Conservation (phyloP, 305 asterid species). For the Petunia hybrid region DNA sequence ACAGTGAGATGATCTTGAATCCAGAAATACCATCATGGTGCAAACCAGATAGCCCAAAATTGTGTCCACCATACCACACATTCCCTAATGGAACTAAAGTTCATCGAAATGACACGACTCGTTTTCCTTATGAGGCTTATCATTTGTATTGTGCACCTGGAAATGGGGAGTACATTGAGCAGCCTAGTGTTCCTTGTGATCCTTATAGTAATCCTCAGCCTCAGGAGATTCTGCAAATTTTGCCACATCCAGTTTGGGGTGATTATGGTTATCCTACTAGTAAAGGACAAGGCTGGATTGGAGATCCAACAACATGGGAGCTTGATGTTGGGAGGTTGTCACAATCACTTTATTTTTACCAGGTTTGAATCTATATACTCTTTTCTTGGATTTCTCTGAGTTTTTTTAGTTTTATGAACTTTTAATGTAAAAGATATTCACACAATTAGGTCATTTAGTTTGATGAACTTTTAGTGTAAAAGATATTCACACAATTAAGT, state of each 20-base stretch:
- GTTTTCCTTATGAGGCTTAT: conserved; percentile 72
- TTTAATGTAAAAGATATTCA: background rate
- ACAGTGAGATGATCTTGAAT: conserved; percentile 77
- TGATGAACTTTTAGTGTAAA: background rate
- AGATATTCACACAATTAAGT: background rate
- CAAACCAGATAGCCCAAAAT: conserved; percentile 40
- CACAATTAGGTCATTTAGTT: background rate
- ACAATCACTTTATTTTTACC: conserved; percentile 66
- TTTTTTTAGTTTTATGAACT: background rate
- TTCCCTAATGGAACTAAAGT: conserved; percentile 61
- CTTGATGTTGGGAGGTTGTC: conserved; percentile 74
- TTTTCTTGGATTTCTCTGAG: background rate
- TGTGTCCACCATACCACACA: conserved; percentile 76
- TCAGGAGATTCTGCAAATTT: conserved; percentile 74
- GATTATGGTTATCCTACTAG: conserved; percentile 68
- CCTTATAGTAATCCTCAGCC: conserved; percentile 86
- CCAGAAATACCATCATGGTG: conserved; percentile 73
- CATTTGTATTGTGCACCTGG: conserved; percentile 77
- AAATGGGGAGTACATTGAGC: conserved; percentile 53
- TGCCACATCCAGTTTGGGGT: conserved; percentile 81
- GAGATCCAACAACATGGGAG: conserved; percentile 73
- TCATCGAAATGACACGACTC: conserved; percentile 55
- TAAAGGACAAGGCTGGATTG: conserved; percentile 79
- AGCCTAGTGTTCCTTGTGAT: conserved; percentile 63
- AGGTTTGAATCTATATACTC: conserved; percentile 44